Conservation (phyloP, 2,329 filamentous ascomycete species). For the Trichoderma lentiforme region DNA sequence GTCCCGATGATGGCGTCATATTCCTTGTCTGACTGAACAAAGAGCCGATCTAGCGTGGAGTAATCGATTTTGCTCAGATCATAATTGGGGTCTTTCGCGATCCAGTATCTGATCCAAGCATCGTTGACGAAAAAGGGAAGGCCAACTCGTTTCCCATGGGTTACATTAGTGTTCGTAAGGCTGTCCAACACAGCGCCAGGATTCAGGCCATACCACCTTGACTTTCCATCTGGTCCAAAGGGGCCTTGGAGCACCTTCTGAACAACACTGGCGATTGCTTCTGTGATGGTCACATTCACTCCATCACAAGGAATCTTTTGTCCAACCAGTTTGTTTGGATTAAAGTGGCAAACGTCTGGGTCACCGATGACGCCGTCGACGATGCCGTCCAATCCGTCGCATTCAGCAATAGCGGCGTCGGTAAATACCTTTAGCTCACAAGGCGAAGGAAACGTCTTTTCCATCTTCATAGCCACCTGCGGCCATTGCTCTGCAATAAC, state of each 20-base stretch:
- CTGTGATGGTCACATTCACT: neutral
- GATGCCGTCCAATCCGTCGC: neutral
- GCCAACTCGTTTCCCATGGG: neutral
- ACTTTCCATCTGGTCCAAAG: neutral
- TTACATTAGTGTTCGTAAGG: neutral
- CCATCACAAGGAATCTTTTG: neutral
- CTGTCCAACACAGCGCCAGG: neutral
- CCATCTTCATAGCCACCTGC: neutral
- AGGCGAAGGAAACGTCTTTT: neutral
- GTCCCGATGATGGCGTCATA: neutral
- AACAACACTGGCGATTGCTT: neutral
- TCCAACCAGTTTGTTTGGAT: neutral
- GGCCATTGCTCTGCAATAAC: neutral
- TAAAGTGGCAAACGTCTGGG: neutral
- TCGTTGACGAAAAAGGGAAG: neutral
- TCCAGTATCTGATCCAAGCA: neutral
- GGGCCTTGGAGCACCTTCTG: neutral
- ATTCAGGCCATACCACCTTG: neutral
- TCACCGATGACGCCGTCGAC: neutral
- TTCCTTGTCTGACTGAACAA: neutral
- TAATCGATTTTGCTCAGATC: neutral
- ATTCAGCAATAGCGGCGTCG: neutral
- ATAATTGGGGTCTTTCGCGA: neutral
- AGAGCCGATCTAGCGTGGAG: neutral
- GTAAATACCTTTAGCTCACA: neutral